Base-by-base conservation (phyloP, 1,139 yeast species). In the Geotrichum armillariae region DNA sequence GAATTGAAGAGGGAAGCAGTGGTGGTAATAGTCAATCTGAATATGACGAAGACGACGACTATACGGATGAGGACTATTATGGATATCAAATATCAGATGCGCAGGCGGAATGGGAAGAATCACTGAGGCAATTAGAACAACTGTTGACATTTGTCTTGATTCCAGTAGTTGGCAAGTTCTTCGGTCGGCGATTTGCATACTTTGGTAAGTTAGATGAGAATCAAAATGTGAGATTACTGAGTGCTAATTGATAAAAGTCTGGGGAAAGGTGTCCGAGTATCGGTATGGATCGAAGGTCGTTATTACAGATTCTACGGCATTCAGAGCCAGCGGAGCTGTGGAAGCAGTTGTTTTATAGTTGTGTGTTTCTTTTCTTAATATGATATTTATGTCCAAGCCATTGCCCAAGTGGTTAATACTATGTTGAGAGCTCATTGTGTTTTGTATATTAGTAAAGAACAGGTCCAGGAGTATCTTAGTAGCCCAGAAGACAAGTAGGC, bases 61-160 rank as follows among this genome's bases (percentile, higher is more conserved):
- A 35, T 1, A 17, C n/a, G 2, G 47, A 44, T 25, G 33, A 35
- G 22, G 47, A 35, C 8, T 22, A 33, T 20, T 14, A 36, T 17
- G 37, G 46, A 17, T 22, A 21, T 17, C 32, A 27, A 12, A 40
- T 42, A 8, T 53, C 55, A 11, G 76, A 73, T 47, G 87, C 89
- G 0, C 90, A 85, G 63, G 76, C 79, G 56, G 90, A 86, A 60
- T 86, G 94, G 94, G 93, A 86, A 49, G 91, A 84, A 60, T 83
- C 87, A 45, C 61, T 86, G 53, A 70, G 72, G 40, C 93, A 85
- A 62, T 64, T 87, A 45, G 77, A 77, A 39, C 76, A 75, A 11
- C 71, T 87, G 39, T 66, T 83, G 18, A 76, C 78, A 47, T 69
- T 80, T 53, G 79, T 86, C 14, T 61, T 86, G 41, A 71, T 85